Conservation (phyloP, 768 basidiomycete species). For the Boletus rubescentipes region DNA sequence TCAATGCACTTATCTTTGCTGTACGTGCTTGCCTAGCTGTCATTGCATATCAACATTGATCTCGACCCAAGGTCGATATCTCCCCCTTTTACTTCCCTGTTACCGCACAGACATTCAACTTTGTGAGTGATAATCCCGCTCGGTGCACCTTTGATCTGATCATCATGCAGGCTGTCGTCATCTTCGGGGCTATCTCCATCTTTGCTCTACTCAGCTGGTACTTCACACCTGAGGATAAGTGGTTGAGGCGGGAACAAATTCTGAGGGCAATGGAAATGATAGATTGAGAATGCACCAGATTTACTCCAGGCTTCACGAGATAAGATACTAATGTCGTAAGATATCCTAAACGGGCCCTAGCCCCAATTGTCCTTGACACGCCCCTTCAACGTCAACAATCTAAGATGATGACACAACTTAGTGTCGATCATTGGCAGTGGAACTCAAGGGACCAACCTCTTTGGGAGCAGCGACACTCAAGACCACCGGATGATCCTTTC, state of each 20-base stretch:
- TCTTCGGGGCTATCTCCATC: constrained; percentile 76
- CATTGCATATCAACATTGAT: constrained; percentile 1
- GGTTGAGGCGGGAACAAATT: constrained; percentile 70
- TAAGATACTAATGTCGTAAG: constrained; percentile 1
- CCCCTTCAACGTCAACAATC: constrained; percentile 77
- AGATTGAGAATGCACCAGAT: constrained; percentile 8
- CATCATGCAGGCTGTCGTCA: constrained; percentile 61
- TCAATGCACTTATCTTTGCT: constrained; percentile 73
- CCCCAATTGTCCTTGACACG: constrained; percentile 71
- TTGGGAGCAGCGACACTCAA: constrained; percentile 77
- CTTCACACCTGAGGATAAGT: constrained; percentile 74
- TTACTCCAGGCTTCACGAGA: neutral
- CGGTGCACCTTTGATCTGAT: constrained; percentile 10
- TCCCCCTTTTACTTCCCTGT: constrained; percentile 91
- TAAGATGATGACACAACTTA: constrained; percentile 16
- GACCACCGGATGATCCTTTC: constrained; percentile 57
- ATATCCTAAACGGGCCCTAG: constrained; percentile 48
- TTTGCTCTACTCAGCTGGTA: constrained; percentile 79
- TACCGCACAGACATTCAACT: constrained; percentile 75
- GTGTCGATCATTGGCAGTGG: neutral
- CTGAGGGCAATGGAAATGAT: constrained; percentile 44
- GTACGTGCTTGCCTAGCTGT: constrained; percentile 41
- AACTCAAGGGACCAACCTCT: constrained; percentile 50
- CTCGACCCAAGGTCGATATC: constrained; percentile 58
- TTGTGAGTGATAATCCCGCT: constrained; percentile 48